Evolutionary conservation across 805 yeast species (phyloP), one percentile per base, ranked within the genome.

Genomic region (Zygoascus biomembranicola): DNA sequence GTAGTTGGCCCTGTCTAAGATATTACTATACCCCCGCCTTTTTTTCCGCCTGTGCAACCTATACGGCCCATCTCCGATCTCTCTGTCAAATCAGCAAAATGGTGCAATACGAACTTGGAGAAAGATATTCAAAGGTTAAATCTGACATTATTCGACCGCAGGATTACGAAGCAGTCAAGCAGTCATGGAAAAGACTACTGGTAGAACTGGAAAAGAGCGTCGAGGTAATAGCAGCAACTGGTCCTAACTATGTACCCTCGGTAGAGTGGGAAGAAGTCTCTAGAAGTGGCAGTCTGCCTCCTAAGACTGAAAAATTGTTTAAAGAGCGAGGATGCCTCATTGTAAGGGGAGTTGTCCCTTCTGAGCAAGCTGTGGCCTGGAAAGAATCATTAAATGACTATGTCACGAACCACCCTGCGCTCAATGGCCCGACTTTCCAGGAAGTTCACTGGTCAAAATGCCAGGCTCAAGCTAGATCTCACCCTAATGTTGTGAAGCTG

Each of bases 391-490:
- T 65, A 48, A 60, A 57, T 2, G 61, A 61, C 8, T 71, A 68
- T 53, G 55, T 68, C 31, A 52, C 57, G 14, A 60, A 56, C 10
- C 64, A 72, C 54, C 32, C 32, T 10, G 18, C n/a, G 18, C 32
- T 45, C 11, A 54, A 61, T 43, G 55, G 63, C 47, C 49, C 59
- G 45, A 55, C 64, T 54, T 59, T 66, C 57, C 70, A 70, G 51
- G 48, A 45, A 45, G 60, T 70, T n/a, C 72, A 68, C 56, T 74
- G 77, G 77, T 63, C 75, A 1, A 64, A 65, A 42, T 58, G 73
- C 1, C 76, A 74, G 56, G 60, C 69, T 1, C 63, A 61, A 51
- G 76, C 76, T 2, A 61, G 78, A 32, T 66, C 74, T 1, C 74
- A 74, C 57, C 75, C 75, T 28, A 66, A 68, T 16, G 58, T 72